Evolutionary conservation across 208 protist species (phyloP), one percentile per base, ranked within the genome.

Genomic region (Wallacemonas sp.): DNA sequence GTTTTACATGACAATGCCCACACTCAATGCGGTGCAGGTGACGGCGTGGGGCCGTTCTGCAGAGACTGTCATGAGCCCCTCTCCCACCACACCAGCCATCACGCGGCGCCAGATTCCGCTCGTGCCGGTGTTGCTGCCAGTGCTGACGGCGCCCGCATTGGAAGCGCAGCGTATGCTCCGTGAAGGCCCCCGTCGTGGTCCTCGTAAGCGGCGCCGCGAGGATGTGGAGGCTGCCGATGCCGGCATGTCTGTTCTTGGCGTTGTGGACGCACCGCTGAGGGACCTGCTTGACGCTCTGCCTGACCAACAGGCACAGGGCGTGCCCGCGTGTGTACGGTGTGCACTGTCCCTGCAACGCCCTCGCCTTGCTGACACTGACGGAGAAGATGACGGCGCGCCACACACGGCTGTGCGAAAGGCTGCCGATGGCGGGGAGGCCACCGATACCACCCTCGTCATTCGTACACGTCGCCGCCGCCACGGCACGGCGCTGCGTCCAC

Each of bases 1-100:
- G 6, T 56, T 71, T 4, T 21, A 66, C 17, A 70, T 72, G 71
- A 79, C 62, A 0, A 62, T 77, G 67, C 80, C 80, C n/a, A 86
- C 66, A 30, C 74, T 75, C 36, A 68, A 86, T 55, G 60, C 44
- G 1, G 63, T 28, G 2, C 75, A 79, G n/a, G 66, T 70, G 28
- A 30, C 11, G 3, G 51, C 53, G 51, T 85, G 79, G 79, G n/a
- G n/a, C n/a, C n/a, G n/a, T n/a, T n/a, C n/a, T n/a, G n/a, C n/a
- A n/a, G n/a, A n/a, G n/a, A n/a, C n/a, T n/a, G n/a, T n/a, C n/a
- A n/a, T n/a, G n/a, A n/a, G n/a, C n/a, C n/a, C n/a, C n/a, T n/a
- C n/a, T n/a, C n/a, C n/a, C n/a, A n/a, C n/a, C n/a, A n/a, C n/a
- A n/a, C n/a, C n/a, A n/a, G n/a, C n/a, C n/a, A n/a, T n/a, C n/a